Conservation (phyloP, 331 rosid species). For the Telfairia occidentalis region DNA sequence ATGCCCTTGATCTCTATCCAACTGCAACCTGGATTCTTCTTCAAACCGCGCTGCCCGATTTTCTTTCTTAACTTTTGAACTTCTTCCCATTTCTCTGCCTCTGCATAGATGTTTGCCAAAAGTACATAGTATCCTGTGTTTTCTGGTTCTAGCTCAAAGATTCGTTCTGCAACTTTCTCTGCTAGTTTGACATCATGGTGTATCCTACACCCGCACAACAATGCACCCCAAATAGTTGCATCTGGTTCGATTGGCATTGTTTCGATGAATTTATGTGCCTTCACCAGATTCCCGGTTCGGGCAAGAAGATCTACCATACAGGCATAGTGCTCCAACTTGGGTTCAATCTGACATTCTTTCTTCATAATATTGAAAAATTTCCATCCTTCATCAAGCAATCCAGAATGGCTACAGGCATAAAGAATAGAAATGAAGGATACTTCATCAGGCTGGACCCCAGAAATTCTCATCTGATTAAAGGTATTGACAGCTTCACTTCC, state of each 20-base stretch:
- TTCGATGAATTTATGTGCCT: conserved; percentile 51
- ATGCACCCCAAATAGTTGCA: conserved; percentile 62
- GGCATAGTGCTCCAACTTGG: conserved; percentile 58
- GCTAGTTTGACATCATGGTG: conserved; percentile 70
- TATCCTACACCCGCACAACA: conserved; percentile 65
- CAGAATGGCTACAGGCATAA: conserved; percentile 76
- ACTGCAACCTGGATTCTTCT: conserved; percentile 52
- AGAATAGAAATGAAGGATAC: conserved; percentile 54
- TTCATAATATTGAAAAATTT: conserved; percentile 42
- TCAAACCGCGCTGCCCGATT: conserved; percentile 38
- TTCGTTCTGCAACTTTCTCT: conserved; percentile 61
- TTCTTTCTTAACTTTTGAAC: conserved; percentile 36
- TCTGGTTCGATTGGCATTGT: conserved; percentile 56
- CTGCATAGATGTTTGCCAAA: conserved; percentile 61
- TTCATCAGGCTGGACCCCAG: conserved; percentile 49
- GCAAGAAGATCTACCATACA: conserved; percentile 81
- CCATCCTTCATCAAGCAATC: conserved; percentile 65
- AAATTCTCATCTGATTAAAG: conserved; percentile 43
- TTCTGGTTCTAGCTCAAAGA: conserved; percentile 73
- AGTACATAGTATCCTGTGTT: conserved; percentile 65
- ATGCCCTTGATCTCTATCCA: conserved; percentile 61
- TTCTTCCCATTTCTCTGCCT: conserved; percentile 73
- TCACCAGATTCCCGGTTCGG: conserved; percentile 48
- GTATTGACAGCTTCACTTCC: conserved; percentile 57
- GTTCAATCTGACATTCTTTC: conserved; percentile 38